Base-by-base conservation (phyloP, 2,329 filamentous ascomycete genomes). In the Pyrenophora tritici-repentis region DNA sequence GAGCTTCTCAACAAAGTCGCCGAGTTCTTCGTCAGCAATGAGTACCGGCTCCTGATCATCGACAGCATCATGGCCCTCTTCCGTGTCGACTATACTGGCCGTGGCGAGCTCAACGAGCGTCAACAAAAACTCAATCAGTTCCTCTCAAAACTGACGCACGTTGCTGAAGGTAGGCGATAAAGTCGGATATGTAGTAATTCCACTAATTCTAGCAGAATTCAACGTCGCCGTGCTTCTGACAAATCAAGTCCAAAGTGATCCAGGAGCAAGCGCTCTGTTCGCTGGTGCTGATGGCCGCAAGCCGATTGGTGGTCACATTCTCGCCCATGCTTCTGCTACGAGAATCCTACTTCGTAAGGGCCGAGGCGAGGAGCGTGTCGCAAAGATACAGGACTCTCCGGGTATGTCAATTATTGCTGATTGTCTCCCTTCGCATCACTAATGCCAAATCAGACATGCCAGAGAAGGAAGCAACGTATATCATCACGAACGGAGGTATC, bases 1-100 rank as follows among this genome's bases (percentile, higher is more conserved):
- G 86, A 88, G 56, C 70, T 86, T 14, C 76, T 88, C 26, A 85
- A 86, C 67, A 79, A 78, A 13, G 77, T 88, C 9, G 78, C 83
- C 34, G 80, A 81, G 53, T 81, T 82, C 53, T 87, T 89, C 63
- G 80, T 82, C 10, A 79, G 78, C 7, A 85, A 85, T 35, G 81
- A 86, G 59, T 89, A 85, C 62, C 81, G 85, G 22, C 79, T 89
- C 43, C 76, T 89, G 42, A 80, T 89, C 57, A 82, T 89, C 62
- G 86, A 89, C 72, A 87, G 84, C 62, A 86, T 88, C 64, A 87
- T 88, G 81, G 83, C 86, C 39, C 82, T 85, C 47, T 89, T 87
- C 63, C 82, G 86, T 29, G 84, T 86, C 37, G 86, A 88, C 71
- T 89, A 83, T 61, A 80, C 78, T 60, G 86, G 86, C 6, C 83